Base-by-base conservation (phyloP, 768 basidiomycete species). In the Kwoniella mangroviensis region DNA sequence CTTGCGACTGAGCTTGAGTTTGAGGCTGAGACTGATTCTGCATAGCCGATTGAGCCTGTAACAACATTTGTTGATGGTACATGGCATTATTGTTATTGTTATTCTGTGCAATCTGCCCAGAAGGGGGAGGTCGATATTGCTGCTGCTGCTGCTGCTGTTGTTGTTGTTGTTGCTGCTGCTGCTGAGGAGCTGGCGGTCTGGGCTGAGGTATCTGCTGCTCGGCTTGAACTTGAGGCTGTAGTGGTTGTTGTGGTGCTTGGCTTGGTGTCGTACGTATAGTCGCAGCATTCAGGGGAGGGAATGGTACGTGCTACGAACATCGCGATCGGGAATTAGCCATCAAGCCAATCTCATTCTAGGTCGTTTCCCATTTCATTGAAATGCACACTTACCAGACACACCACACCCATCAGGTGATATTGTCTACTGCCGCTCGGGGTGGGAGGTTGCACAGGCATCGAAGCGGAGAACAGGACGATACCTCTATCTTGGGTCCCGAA, bases 401-500 rank as follows among this genome's bases (percentile, higher is more conserved):
- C 71, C 7, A 75, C 63, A 24, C 71, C 74, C 70, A 75, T 72
- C 49, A 75, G 55, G 15, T 62, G 54, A 12, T 66, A 49, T 49
- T 58, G 53, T 45, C 71, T 63, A 22, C 49, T 67, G 40, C 45
- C 68, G 49, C 57, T 69, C 13, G 70, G 58, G 9, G 56, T 67
- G 11, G 57, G 28, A 21, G 58, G 57, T n/a, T 63, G 28, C 11
- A 21, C 17, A 13, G 67, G 67, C n/a, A 63, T 40, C 13, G 69
- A 62, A 15, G 69, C 59, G 13, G 62, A 66, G 45, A 75, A 75
- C 7, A 75, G 55, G 4, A 72, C 68, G n/a, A 72, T 67, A 43
- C 74, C 74, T 34, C 68, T 54, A 63, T 72, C 74, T 17, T 61
- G 61, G 15, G 45, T n/a, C 11, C 71, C 74, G n/a, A 75, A 53